Percentiles rank a stretch among this genome's conserved stretches.
Conservation (phyloP, 2,329 filamentous ascomycete species). For the Epichloe sibirici region DNA sequence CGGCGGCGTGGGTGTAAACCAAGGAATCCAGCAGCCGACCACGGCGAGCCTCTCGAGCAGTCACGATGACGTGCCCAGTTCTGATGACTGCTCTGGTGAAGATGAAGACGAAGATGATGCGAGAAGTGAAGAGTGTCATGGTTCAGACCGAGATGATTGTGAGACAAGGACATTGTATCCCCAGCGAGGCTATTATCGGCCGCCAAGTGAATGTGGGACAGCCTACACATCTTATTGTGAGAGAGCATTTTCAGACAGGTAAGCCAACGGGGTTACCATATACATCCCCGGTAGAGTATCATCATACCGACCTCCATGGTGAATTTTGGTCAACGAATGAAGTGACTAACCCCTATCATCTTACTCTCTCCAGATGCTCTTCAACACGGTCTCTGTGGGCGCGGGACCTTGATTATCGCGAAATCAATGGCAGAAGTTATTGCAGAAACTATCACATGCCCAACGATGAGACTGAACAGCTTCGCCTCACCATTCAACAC, state of each 20-base stretch:
- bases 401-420: constrained; percentile 40
- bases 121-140: constrained; percentile 14
- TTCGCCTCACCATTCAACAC: constrained; percentile 48
- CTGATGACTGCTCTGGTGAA: constrained; percentile 12
- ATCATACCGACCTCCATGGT: too few species aligned
- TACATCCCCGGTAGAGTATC: too few species aligned
- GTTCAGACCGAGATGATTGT: constrained; percentile 12
- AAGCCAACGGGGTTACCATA: constrained; percentile 14
- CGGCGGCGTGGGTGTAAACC: constrained; percentile 19
- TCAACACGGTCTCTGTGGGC: constrained; percentile 38
- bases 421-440: constrained; percentile 51
- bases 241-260: constrained; percentile 25
- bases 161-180: constrained; percentile 34
- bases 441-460: constrained; percentile 53
- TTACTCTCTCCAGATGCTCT: constrained; percentile 19
- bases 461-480: constrained; percentile 53
- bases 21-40: constrained; percentile 21
- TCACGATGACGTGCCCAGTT: constrained; percentile 17
- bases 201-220: constrained; percentile 22
- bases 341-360: background rate
- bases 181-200: constrained; percentile 25
- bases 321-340: background rate
- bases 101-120: too few species aligned
- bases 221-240: constrained; percentile 20
- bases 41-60: constrained; percentile 25